A percentile compares a stretch with the other conserved stretches of the same genome.
phyloP scores from a whole-genome alignment of 23 red algal genomes.

The Cyanidiococcus yangmingshanensis region DNA sequence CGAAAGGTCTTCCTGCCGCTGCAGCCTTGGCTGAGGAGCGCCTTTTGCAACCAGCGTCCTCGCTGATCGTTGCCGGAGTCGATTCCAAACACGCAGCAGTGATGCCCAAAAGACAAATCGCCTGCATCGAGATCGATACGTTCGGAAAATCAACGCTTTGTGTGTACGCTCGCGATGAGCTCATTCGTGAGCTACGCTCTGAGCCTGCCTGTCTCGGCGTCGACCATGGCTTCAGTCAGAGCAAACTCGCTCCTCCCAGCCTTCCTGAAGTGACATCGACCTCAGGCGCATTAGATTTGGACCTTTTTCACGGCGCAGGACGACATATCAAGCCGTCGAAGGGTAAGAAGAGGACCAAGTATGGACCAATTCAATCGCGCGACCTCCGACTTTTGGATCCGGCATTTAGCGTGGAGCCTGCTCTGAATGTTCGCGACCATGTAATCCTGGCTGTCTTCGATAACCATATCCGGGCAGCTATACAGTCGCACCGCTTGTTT shows the following conservation, averaged over 20 bases:
- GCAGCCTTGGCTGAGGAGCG: neutral
- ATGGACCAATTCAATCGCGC: conserved; percentile 2
- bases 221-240: neutral
- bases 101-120: neutral
- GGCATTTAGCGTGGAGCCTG: conserved; percentile 5
- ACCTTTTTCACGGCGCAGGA: neutral
- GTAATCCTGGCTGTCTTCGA: conserved; percentile 7
- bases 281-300: neutral
- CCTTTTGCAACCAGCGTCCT: too few species aligned
- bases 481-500: conserved; percentile 18
- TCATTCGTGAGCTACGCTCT: neutral
- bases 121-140: conserved; percentile 1
- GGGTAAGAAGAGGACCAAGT: conserved; percentile 14
- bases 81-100: neutral
- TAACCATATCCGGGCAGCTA: conserved; percentile 12
- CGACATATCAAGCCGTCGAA: neutral
- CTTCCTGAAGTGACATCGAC: neutral
- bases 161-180: neutral
- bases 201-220: neutral
- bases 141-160: neutral
- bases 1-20: neutral
- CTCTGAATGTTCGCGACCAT: neutral
- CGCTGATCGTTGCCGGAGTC: neutral
- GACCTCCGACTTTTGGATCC: conserved; percentile 1
- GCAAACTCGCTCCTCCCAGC: neutral